Percentiles rank a stretch among this genome's conserved stretches.
Conservation (phyloP, 2,329 filamentous ascomycete genomes). For the Pseudogymnoascus pannorum region DNA sequence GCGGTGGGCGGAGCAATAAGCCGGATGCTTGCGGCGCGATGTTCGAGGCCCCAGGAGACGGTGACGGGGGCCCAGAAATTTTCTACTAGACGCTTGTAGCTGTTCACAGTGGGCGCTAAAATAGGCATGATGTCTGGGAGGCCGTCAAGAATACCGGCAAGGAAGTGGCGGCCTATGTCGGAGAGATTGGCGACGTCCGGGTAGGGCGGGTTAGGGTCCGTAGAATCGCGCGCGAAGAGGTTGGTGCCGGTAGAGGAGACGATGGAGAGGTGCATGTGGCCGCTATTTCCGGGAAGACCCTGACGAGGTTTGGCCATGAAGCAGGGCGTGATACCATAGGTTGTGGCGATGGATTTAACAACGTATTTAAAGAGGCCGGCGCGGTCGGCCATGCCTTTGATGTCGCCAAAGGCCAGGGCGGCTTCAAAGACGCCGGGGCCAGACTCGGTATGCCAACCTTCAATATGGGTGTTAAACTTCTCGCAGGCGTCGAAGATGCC, state of each 20-base stretch:
- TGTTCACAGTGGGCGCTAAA: slow-evolving; percentile 90
- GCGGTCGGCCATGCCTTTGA: slow-evolving; percentile 83
- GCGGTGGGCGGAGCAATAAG: slow-evolving; percentile 83
- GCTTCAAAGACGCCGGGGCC: slow-evolving; percentile 94
- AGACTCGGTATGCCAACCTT: slow-evolving; percentile 94
- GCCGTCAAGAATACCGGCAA: slow-evolving; percentile 82
- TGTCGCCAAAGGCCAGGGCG: slow-evolving; percentile 83
- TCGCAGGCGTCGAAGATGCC: slow-evolving; percentile 74
- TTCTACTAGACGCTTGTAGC: slow-evolving; percentile 95
- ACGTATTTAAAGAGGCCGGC: slow-evolving; percentile 90
- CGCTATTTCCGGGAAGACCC: slow-evolving; percentile 87
- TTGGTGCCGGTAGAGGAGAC: slow-evolving; percentile 73
- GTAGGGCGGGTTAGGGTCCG: slow-evolving; percentile 65
- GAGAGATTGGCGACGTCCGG: slow-evolving; percentile 73
- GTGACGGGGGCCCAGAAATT: slow-evolving; percentile 99
- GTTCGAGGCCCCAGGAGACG: slow-evolving; percentile 93
- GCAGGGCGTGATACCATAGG: slow-evolving; percentile 87
- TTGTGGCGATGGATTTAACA: slow-evolving; percentile 80
- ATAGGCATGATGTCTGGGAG: slow-evolving; percentile 94
- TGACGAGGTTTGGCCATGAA: slow-evolving; percentile 98
- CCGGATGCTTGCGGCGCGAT: slow-evolving; percentile 84
- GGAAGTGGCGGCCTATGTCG: slow-evolving; percentile 84
- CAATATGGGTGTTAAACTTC: slow-evolving; percentile 72
- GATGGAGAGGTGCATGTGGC: slow-evolving; percentile 91
- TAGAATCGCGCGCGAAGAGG: slow-evolving; percentile 65